These are phyloP conservation scores for Cardamine chenopodiifolia DNA, from an alignment of 345 rosid species.

Conservation along the genomic window DNA sequence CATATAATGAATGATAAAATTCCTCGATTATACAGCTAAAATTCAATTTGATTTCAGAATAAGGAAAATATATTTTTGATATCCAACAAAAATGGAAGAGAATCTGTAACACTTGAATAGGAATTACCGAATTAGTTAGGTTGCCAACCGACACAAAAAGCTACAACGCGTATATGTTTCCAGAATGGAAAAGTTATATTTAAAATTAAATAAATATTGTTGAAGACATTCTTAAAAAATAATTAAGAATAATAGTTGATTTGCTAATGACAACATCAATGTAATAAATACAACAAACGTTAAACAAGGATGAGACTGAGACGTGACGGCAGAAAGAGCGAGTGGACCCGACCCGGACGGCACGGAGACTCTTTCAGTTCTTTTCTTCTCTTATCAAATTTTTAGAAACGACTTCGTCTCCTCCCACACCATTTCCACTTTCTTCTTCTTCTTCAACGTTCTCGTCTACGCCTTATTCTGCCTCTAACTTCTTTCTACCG, in stretches of 20 bases:
- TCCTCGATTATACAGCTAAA: not conserved
- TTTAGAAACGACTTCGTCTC: conserved; percentile 31
- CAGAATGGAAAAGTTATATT: not conserved
- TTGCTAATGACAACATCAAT: not conserved
- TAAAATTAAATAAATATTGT: not conserved
- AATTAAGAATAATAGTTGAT: not conserved
- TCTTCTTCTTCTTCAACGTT: conserved; percentile 15
- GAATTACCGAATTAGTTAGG: conserved; percentile 7
- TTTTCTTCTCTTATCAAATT: conserved; percentile 12
- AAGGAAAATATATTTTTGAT: not conserved
- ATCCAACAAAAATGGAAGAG: not conserved
- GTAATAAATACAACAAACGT: not conserved
- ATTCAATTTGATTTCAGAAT: not conserved
- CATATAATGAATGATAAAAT: not conserved
- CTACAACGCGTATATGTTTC: not conserved
- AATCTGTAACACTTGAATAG: not conserved
- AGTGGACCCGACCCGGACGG: conserved; percentile 45
- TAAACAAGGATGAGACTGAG: not conserved
- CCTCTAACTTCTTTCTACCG: not conserved
- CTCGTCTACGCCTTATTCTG: conserved; percentile 15
- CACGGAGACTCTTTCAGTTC: conserved; percentile 41
- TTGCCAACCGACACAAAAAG: conserved; percentile 21
- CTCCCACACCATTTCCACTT: conserved; percentile 29
- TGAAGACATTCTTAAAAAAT: not conserved
- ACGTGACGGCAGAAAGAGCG: conserved; percentile 19